These are phyloP conservation scores for Sporobolomyces pararoseus DNA, from an alignment of 768 basidiomycete species.

Conservation along the genomic window DNA sequence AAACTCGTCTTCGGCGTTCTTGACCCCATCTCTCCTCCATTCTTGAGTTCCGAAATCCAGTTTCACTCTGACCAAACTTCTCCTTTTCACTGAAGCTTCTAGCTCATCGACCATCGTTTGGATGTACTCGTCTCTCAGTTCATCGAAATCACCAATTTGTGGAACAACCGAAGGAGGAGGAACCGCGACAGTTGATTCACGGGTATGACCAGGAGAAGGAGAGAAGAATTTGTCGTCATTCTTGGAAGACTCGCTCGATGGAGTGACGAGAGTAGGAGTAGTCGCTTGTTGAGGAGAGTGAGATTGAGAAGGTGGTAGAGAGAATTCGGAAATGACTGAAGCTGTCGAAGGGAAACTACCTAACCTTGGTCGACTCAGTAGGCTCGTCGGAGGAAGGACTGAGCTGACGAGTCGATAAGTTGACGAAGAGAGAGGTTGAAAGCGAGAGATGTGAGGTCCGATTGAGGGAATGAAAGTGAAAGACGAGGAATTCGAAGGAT, in stretches of 20 bases:
- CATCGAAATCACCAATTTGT: constrained; percentile 9
- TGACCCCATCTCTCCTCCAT: constrained; percentile 2
- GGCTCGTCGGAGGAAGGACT: neutral
- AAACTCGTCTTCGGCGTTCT: neutral
- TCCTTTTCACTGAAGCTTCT: constrained; percentile 8
- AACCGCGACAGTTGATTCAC: neutral
- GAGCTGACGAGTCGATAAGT: constrained; percentile 7
- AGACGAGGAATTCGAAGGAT: neutral
- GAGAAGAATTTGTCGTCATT: neutral
- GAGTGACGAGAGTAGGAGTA: neutral
- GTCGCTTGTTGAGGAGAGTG: neutral
- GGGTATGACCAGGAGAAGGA: neutral
- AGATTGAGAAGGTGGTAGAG: neutral
- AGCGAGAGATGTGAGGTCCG: neutral
- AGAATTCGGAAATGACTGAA: constrained; percentile 3
- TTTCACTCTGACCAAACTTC: constrained; percentile 20
- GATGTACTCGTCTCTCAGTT: neutral
- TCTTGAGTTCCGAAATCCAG: constrained; percentile 25
- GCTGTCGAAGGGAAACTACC: neutral
- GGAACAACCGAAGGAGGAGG: constrained; percentile 1
- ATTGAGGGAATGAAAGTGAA: constrained; percentile 3
- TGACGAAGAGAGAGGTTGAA: neutral
- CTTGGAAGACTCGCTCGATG: neutral
- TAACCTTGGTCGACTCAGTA: neutral
- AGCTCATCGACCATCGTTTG: constrained; percentile 25